phyloP scores from a whole-genome alignment of 2,329 filamentous ascomycete genomes.

The Golovinomyces cichoracearum region DNA sequence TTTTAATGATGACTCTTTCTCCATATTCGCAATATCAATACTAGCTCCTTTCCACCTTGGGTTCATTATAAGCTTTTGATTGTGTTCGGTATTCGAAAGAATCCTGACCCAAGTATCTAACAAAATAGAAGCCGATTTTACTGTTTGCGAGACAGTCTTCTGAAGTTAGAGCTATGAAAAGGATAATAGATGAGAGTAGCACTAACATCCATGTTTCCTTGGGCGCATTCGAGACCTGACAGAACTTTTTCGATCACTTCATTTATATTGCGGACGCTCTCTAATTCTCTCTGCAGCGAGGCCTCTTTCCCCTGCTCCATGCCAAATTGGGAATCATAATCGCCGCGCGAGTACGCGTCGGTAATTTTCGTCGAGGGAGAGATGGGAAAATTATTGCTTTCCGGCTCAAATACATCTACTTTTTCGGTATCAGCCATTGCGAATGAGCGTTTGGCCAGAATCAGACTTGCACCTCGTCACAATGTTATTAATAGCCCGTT shows the following conservation, averaged over 20 bases:
- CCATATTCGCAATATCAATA: constrained; percentile 63
- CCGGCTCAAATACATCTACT: not conserved
- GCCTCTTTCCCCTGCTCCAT: constrained; percentile 44
- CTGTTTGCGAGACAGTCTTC: constrained; percentile 61
- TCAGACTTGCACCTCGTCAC: too few relatives aligned
- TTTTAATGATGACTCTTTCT: constrained; percentile 48
- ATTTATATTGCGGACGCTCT: constrained; percentile 67
- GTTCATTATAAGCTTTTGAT: constrained; percentile 72
- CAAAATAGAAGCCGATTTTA: constrained; percentile 64
- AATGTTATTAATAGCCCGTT: not conserved
- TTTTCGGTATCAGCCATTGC: not conserved
- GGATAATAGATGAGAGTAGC: not conserved
- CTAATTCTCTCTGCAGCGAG: constrained; percentile 50
- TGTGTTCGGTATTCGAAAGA: constrained; percentile 89
- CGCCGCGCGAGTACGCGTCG: not conserved
- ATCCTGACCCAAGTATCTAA: constrained; percentile 93
- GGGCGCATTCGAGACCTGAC: constrained; percentile 42
- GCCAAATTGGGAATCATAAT: constrained; percentile 27
- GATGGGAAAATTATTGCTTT: not conserved
- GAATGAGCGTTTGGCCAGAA: too few relatives aligned
- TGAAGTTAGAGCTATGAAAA: not conserved
- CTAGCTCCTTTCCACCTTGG: constrained; percentile 72
- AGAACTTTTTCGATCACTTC: constrained; percentile 59
- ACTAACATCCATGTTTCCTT: constrained; percentile 49
- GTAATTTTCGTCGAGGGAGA: not conserved